These are phyloP conservation scores for Pythium volutum DNA, from an alignment of 352 stramenopile species.

Conservation along the genomic window DNA sequence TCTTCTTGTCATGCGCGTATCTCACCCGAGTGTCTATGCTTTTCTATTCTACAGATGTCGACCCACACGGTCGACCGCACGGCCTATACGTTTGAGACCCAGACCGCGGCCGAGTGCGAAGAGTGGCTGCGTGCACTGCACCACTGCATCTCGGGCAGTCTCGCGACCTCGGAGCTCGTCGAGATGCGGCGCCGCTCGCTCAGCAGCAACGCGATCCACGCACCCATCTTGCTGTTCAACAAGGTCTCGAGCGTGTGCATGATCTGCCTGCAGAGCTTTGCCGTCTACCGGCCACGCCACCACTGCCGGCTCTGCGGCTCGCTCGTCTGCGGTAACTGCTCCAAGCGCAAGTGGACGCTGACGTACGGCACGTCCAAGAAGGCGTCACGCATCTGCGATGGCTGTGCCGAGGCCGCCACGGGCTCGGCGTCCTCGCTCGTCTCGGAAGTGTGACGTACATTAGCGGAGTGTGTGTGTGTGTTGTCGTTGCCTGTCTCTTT, in stretches of 20 bases:
- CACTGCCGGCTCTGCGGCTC: conserved; percentile 82
- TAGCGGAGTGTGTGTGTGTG: conserved; percentile 9
- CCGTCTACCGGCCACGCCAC: conserved; percentile 77
- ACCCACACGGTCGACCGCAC: conserved; percentile 21
- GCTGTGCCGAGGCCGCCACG: conserved; percentile 45
- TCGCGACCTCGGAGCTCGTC: conserved; percentile 31
- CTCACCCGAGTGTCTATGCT: not conserved
- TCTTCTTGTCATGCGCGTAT: no score
- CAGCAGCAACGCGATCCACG: conserved; percentile 69
- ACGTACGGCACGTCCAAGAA: conserved; percentile 79
- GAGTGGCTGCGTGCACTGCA: conserved; percentile 80
- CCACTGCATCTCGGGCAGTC: conserved; percentile 69
- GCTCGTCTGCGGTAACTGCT: conserved; percentile 83
- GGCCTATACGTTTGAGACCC: conserved; percentile 65
- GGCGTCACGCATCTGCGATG: conserved; percentile 73
- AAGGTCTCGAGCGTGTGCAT: conserved; percentile 85
- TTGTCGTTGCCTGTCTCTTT: not conserved
- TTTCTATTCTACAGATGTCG: conserved; percentile 10
- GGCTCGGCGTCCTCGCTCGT: conserved; percentile 21
- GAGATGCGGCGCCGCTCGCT: conserved; percentile 67
- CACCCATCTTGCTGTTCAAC: conserved; percentile 87
- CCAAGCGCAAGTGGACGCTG: conserved; percentile 70
- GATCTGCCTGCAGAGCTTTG: conserved; percentile 80
- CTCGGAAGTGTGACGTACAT: conserved; percentile 14
- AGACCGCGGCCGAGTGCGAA: conserved; percentile 58